A percentile compares a stretch with the other conserved stretches of the same genome.
phyloP scores from a whole-genome alignment of 192 early-diverging fungal species.

The Entomortierella chlamydospora region DNA sequence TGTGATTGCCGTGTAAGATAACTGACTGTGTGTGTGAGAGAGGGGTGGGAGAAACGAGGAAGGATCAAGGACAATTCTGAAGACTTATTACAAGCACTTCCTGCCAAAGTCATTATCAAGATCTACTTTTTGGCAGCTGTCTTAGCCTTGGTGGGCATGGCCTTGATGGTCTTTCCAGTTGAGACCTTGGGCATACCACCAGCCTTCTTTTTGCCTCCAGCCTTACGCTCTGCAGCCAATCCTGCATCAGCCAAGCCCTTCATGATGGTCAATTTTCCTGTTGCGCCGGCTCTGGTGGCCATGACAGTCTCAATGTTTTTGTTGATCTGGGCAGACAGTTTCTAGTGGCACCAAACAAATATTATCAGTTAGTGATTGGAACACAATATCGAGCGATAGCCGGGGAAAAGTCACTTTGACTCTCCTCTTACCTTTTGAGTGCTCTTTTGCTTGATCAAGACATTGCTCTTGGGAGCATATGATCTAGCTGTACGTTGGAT shows the following conservation, averaged over 20 bases:
- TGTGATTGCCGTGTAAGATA: too few relatives aligned
- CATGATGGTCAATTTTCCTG: slow-evolving; percentile 86
- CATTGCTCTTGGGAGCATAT: slow-evolving; percentile 51
- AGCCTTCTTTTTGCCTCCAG: slow-evolving; percentile 63
- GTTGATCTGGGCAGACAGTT: slow-evolving; percentile 64
- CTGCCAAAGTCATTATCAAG: too few relatives aligned
- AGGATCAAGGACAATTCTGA: neutral
- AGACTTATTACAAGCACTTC: neutral
- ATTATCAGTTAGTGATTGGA: neutral
- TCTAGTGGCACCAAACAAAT: slow-evolving; percentile 38
- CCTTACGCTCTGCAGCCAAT: slow-evolving; percentile 58
- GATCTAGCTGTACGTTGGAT: slow-evolving; percentile 19
- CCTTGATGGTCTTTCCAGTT: slow-evolving; percentile 38
- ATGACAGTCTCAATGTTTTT: slow-evolving; percentile 70
- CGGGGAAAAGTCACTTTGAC: neutral
- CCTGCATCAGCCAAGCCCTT: slow-evolving; percentile 71
- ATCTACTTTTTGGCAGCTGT: slow-evolving; percentile 48
- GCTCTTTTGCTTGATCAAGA: slow-evolving; percentile 51
- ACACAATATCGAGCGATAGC: neutral
- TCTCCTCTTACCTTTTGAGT: slow-evolving; percentile 26
- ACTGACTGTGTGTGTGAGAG: too few relatives aligned
- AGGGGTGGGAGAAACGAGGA: neutral
- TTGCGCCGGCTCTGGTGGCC: slow-evolving; percentile 77
- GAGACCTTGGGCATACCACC: slow-evolving; percentile 48
- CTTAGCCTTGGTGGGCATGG: slow-evolving; percentile 48